These are phyloP conservation scores for Sphagnum tenellum DNA, from an alignment of 225 moss, liverwort and hornwort genomes.

Conservation along the genomic window DNA sequence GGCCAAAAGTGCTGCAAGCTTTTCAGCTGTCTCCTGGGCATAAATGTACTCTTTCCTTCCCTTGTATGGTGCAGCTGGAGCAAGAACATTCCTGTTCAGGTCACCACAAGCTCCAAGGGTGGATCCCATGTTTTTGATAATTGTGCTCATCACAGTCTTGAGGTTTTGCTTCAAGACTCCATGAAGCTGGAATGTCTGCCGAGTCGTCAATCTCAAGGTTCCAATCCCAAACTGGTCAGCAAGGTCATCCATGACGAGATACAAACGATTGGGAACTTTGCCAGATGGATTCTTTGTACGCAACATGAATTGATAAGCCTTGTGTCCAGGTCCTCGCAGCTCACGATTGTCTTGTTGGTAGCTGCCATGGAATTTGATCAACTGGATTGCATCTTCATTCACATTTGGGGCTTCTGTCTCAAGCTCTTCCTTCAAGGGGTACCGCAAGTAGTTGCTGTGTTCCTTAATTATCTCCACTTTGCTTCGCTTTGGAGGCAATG, in stretches of 20 bases:
- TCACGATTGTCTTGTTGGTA: slow-evolving; percentile 93
- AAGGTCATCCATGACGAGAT: slow-evolving; percentile 80
- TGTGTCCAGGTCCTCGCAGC: slow-evolving; percentile 34
- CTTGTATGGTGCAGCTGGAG: slow-evolving; percentile 72
- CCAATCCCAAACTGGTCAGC: slow-evolving; percentile 85
- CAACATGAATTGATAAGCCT: slow-evolving; percentile 93
- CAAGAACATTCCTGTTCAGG: slow-evolving; percentile 82
- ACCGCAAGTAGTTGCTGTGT: slow-evolving; percentile 70
- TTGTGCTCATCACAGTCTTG: slow-evolving; percentile 77
- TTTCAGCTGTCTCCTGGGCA: slow-evolving; percentile 75
- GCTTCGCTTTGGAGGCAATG: slow-evolving; percentile 68
- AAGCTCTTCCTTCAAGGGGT: slow-evolving; percentile 65
- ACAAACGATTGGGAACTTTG: slow-evolving; percentile 69
- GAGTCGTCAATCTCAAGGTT: slow-evolving; percentile 78
- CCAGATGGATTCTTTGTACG: slow-evolving; percentile 92
- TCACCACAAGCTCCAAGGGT: slow-evolving; percentile 93
- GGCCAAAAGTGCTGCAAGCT: slow-evolving; percentile 62
- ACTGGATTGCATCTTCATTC: slow-evolving; percentile 73
- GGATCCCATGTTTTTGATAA: slow-evolving; percentile 74
- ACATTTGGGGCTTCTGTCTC: slow-evolving; percentile 68
- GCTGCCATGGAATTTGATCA: slow-evolving; percentile 96
- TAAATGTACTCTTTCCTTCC: slow-evolving; percentile 59
- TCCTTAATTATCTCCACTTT: slow-evolving; percentile 94
- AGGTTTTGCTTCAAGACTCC: slow-evolving; percentile 74
- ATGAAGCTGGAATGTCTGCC: slow-evolving; percentile 93